Evolutionary conservation across 2,329 filamentous ascomycete species (phyloP).

Genomic region (Xylaria sp.): DNA sequence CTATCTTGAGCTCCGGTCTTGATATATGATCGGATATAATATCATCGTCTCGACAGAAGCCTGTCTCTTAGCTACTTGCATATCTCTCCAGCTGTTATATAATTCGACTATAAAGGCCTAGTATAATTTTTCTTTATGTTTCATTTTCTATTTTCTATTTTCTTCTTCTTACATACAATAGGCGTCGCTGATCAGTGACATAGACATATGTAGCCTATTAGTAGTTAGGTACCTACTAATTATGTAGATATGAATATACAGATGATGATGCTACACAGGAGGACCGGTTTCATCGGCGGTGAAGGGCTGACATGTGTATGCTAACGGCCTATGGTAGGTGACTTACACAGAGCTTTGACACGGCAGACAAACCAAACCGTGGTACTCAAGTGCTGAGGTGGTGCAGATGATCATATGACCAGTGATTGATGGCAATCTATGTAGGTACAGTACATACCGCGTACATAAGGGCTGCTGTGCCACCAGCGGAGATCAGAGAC

Average conservation of each 20-base stretch:
- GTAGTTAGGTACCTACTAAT: not conserved
- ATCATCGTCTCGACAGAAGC: too few relatives aligned
- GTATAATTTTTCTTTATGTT: too few relatives aligned
- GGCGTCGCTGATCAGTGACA: too few relatives aligned
- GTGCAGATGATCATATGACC: constrained; percentile 23
- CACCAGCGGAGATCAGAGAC: not conserved
- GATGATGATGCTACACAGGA: too few relatives aligned
- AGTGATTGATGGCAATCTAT: constrained; percentile 13
- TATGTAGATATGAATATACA: not conserved
- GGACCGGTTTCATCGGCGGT: constrained; percentile 18
- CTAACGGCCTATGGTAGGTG: not conserved
- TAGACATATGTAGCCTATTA: too few relatives aligned
- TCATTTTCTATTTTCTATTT: too few relatives aligned
- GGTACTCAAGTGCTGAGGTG: constrained; percentile 11
- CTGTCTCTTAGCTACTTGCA: too few relatives aligned
- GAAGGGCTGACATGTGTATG: not conserved
- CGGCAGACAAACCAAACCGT: constrained; percentile 3
- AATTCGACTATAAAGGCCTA: too few relatives aligned
- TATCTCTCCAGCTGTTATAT: too few relatives aligned
- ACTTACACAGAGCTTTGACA: not conserved
- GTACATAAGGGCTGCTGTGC: not conserved
- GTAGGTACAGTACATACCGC: not conserved
- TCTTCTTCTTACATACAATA: too few relatives aligned
- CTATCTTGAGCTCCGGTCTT: too few relatives aligned
- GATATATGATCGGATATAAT: too few relatives aligned